These are phyloP conservation scores for Neonectria punicea DNA, from an alignment of 2,329 filamentous ascomycete species.

Conservation along the genomic window DNA sequence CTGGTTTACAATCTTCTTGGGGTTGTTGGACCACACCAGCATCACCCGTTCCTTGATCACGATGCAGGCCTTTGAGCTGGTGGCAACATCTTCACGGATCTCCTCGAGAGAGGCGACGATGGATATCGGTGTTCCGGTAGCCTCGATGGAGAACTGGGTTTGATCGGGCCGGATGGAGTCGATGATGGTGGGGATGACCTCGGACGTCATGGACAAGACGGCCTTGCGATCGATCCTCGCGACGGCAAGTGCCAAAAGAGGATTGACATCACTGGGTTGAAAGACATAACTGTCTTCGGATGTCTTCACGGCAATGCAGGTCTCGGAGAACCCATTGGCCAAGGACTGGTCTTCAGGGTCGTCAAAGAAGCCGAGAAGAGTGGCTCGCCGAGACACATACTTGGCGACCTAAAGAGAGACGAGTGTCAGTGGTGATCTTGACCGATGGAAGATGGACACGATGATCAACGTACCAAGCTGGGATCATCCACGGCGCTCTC, in stretches of 20 bases:
- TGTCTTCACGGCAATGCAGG: constrained; percentile 40
- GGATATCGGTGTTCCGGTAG: constrained; percentile 39
- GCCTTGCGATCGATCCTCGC: constrained; percentile 34
- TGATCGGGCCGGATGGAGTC: constrained; percentile 37
- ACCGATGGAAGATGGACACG: background rate
- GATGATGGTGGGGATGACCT: constrained; percentile 34
- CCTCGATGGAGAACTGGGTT: constrained; percentile 30
- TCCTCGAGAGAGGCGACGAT: constrained; percentile 32
- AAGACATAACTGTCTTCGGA: constrained; percentile 33
- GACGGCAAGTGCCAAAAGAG: constrained; percentile 34
- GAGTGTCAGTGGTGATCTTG: constrained; percentile 16
- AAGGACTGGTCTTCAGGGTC: constrained; percentile 34
- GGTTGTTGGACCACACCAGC: constrained; percentile 39
- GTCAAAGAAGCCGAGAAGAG: constrained; percentile 42
- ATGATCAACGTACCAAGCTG: background rate
- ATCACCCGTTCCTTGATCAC: constrained; percentile 36
- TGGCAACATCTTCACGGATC: constrained; percentile 28
- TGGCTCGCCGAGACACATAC: constrained; percentile 42
- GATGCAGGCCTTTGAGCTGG: constrained; percentile 36
- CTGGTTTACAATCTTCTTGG: constrained; percentile 36
- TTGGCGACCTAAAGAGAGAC: constrained; percentile 34
- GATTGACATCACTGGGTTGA: constrained; percentile 37
- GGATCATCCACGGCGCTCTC: constrained; percentile 33
- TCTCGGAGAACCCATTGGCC: constrained; percentile 39
- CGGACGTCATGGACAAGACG: constrained; percentile 40